Base-by-base conservation (phyloP, 1,139 yeast genomes). In the Pneumocystis carinii region DNA sequence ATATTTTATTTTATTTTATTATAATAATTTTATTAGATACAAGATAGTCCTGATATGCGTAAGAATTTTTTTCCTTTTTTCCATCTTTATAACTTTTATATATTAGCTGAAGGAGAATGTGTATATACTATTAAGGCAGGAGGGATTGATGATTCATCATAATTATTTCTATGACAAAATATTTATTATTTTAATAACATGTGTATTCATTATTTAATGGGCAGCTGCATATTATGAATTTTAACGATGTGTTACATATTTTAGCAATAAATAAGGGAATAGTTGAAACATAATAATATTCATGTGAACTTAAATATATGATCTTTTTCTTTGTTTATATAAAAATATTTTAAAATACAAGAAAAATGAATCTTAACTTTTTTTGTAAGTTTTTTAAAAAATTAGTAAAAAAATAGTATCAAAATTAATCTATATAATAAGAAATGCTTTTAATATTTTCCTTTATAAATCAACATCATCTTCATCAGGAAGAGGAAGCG, bases 401-500 rank as follows among this genome's bases (percentile, higher is more conserved):
- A 24, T 10, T 48, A 24, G 55, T 24, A 24, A 48, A 48, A 7
- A 29, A 48, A 42, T 17, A 42, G 14, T 24, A 24, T 48, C 27
- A 48, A 24, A 48, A 24, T 24, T 12, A 17, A 19, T 48, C 24
- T 48, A 8, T 14, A 48, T 48, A 24, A 24, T 17, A 8, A 48
- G 6, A 24, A 24, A 48, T 24, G 29, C 19, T 12, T 24, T 12
- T 48, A 24, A 48, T 32, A 32, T 24, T 12, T 4, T 24, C n/a
- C 12, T 72, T 81, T 88, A 90, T 81, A 90, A 86, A 78, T 90
- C 97, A 75, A 97, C 97, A 76, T 94, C 98, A 77, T 94, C 99
- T 63, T 94, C 98, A 80, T 94, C 98, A 71, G 99, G 99, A 78
- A 94, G 87, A 78, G 99, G 98, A 83, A 92, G 83, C 71, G 97